Evolutionary conservation across 176 grass and related monocot species (phyloP).

Genomic region (Paspalum notatum): DNA sequence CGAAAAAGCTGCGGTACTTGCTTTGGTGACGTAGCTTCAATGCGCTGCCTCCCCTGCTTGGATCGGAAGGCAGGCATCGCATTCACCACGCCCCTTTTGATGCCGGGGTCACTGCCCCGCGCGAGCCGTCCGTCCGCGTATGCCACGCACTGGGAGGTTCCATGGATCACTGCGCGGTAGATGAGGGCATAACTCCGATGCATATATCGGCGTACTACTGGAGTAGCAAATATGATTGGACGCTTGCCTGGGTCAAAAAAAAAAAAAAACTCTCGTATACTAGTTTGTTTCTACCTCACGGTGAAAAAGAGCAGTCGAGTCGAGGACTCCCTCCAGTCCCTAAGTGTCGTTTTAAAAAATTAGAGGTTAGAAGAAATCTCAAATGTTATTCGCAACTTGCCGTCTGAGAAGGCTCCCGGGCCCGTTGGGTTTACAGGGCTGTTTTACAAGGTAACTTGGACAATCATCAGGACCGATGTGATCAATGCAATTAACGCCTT

Average conservation of each 20-base stretch:
- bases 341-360: too few species aligned
- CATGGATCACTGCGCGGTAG: conserved; percentile 23
- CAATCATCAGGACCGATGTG: too few species aligned
- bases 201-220: background rate
- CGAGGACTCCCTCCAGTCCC: too few species aligned
- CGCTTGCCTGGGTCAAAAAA: background rate
- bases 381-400: too few species aligned
- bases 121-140: conserved; percentile 10
- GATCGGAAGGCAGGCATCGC: conserved; percentile 35
- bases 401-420: too few species aligned
- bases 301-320: background rate
- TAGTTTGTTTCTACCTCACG: background rate
- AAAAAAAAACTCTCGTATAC: too few species aligned
- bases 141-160: background rate
- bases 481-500: too few species aligned
- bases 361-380: too few species aligned
- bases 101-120: too few species aligned
- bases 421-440: too few species aligned
- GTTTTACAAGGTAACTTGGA: too few species aligned
- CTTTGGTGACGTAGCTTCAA: conserved; percentile 39
- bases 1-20: conserved; percentile 1
- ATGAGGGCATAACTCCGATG: conserved; percentile 33
- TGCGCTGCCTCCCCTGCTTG: conserved; percentile 43
- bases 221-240: background rate
- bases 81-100: conserved; percentile 34